phyloP scores from a whole-genome alignment of 441 rosid species.

The Brassica hybrid region DNA sequence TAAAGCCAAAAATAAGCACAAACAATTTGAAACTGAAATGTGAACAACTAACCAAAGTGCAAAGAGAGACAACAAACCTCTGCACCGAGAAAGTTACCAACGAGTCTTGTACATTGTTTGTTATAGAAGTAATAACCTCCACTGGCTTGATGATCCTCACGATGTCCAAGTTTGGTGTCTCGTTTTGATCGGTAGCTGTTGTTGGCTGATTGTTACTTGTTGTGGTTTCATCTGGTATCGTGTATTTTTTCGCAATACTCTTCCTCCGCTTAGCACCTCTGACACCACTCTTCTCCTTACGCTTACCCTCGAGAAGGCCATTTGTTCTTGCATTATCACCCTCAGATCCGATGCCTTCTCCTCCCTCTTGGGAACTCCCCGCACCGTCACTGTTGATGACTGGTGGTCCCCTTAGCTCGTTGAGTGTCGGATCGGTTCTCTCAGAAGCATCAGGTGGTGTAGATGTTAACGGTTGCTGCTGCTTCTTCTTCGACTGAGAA shows the following conservation, averaged over 20 bases:
- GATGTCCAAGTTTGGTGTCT: slow-evolving; percentile 50
- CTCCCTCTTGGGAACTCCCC: no score
- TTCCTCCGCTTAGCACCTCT: slow-evolving; percentile 86
- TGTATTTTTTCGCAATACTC: slow-evolving; percentile 89
- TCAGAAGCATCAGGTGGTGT: no score
- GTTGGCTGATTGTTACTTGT: slow-evolving; percentile 38
- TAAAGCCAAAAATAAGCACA: slow-evolving; percentile 7
- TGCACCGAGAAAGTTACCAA: slow-evolving; percentile 69
- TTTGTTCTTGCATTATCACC: no score
- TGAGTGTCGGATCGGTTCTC: slow-evolving; percentile 95
- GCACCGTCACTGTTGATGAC: no score
- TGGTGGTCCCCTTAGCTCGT: no score
- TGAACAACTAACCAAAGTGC: slow-evolving; percentile 19
- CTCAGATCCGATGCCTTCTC: no score
- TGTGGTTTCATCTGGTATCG: slow-evolving; percentile 57
- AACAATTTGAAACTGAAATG: not conserved
- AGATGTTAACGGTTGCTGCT: no score
- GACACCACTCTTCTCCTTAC: no score
- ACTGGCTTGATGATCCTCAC: slow-evolving; percentile 75
- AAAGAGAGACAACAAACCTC: slow-evolving; percentile 67
- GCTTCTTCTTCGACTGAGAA: slow-evolving; percentile 56
- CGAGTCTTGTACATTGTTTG: slow-evolving; percentile 67
- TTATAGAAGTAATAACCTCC: slow-evolving; percentile 64
- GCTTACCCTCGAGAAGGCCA: no score
- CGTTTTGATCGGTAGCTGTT: slow-evolving; percentile 42